Conservation (phyloP, 192 early-diverging fungal species). For the Umbelopsis sp. region DNA sequence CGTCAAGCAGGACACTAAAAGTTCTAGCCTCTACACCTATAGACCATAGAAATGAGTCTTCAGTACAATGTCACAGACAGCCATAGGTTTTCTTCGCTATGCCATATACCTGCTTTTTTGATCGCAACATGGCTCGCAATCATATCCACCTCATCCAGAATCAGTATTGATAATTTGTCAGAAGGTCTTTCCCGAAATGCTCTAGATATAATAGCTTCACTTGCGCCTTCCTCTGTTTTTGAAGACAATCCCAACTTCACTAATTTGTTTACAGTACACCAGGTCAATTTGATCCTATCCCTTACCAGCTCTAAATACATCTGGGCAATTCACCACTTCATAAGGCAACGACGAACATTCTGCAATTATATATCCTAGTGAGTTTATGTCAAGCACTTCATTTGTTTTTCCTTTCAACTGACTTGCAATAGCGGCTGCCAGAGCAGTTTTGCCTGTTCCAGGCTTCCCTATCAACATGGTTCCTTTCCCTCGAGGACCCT, state of each 20-base stretch:
- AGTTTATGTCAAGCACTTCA: background rate
- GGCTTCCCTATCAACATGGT: slow-evolving; percentile 50
- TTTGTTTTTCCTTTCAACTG: background rate
- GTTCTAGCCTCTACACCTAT: slow-evolving; percentile 49
- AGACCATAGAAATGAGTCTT: background rate
- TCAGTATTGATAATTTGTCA: slow-evolving; percentile 46
- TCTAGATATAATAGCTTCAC: slow-evolving; percentile 49
- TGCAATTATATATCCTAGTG: background rate
- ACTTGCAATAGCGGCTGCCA: slow-evolving; percentile 48
- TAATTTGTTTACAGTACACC: no score
- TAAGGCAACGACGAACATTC: slow-evolving; percentile 49
- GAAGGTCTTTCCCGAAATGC: slow-evolving; percentile 39
- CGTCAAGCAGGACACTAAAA: slow-evolving; percentile 40
- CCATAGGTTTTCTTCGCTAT: no score
- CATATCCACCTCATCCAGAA: slow-evolving; percentile 62
- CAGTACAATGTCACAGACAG: background rate
- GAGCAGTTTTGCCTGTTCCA: slow-evolving; percentile 56
- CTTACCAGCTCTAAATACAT: slow-evolving; percentile 52
- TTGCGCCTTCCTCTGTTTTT: slow-evolving; percentile 54
- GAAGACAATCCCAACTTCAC: no score
- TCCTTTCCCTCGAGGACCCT: slow-evolving; percentile 36
- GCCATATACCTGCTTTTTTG: slow-evolving; percentile 36
- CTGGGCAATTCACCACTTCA: slow-evolving; percentile 48
- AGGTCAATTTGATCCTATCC: no score
- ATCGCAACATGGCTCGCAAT: slow-evolving; percentile 41